Evolutionary conservation across 148 eudicot species (phyloP).

Genomic region (Beta vulgaris): DNA sequence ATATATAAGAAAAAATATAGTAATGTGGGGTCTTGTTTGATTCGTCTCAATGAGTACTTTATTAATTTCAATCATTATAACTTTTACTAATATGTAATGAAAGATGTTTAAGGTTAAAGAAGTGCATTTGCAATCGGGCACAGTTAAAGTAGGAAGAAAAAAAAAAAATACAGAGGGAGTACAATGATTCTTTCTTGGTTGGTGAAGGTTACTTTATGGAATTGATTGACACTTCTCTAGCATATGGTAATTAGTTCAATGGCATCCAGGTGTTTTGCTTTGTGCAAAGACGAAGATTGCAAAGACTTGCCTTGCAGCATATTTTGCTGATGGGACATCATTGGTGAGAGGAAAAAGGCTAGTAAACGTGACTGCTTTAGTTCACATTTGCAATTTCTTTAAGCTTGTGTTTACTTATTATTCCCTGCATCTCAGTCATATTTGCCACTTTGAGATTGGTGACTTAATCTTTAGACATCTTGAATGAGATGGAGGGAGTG

Average conservation of each 20-base stretch:
- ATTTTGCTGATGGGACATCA: constrained; percentile 87
- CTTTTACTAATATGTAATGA: no score
- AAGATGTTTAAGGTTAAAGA: no score
- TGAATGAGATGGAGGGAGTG: neutral
- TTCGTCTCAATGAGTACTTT: no score
- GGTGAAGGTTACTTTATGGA: constrained; percentile 1
- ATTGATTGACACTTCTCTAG: constrained; percentile 3
- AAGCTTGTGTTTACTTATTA: neutral
- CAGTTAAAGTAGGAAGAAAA: no score
- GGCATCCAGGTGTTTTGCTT: constrained; percentile 69
- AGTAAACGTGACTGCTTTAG: constrained; percentile 24
- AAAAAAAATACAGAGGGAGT: no score
- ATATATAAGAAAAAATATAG: no score
- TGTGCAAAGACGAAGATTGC: constrained; percentile 93
- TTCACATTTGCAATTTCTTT: neutral
- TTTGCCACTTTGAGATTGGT: neutral
- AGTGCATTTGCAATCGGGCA: no score
- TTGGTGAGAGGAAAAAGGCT: constrained; percentile 50
- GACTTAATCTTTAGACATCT: neutral
- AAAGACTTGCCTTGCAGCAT: constrained; percentile 67
- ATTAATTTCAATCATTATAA: no score
- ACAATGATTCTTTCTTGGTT: neutral
- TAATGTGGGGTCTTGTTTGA: no score
- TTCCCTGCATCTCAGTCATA: neutral
- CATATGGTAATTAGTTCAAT: constrained; percentile 12